Evolutionary conservation across 2,329 filamentous ascomycete genomes (phyloP), one percentile per base, ranked within the genome.

Genomic region (Microcyclosporella mali): DNA sequence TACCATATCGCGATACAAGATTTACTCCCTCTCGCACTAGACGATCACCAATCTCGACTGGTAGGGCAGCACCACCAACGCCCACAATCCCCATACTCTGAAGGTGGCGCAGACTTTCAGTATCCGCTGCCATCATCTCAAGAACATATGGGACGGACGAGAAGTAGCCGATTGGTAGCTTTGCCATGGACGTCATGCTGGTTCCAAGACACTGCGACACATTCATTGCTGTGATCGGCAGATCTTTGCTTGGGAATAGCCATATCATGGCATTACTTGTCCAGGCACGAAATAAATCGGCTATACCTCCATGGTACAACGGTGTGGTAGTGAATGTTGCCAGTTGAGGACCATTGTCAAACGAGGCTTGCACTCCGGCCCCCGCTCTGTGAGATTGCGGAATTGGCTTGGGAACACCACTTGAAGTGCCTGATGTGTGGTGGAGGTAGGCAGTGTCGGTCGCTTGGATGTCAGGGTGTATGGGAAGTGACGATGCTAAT

Each of bases 251-350:
- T 0, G 79, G 78, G 48, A 82, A 84, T 8, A 83, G 65, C 75
- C 78, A 83, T 2, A 82, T 75, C 52, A 75, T 59, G 0, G 77
- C 72, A 14, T 69, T 70, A 43, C 75, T 78, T 1, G 76, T 74
- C 79, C 80, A 82, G 0, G 78, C 71, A 37, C 80, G 66, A 34
- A 83, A 74, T 15, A 76, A 69, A 56, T 84, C 81, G 1, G 79
- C 77, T 7, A 82, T 69, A 0, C 80, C 81, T 1, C 80, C 81
- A 51, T 83, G 79, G 49, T 82, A 84, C 0, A 84, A 66, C 0
- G 81, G 80, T 2, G 80, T 84, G 0, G 79, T 81, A 0, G 79
- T 79, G 51, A 83, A 83, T 0, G 77, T 81, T 0, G 77, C 73
- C 2, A 64, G 56, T 2, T 62, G 39, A 0, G 54, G 32, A 0